Conservation (phyloP, 345 rosid species). For the Salix caprea region DNA sequence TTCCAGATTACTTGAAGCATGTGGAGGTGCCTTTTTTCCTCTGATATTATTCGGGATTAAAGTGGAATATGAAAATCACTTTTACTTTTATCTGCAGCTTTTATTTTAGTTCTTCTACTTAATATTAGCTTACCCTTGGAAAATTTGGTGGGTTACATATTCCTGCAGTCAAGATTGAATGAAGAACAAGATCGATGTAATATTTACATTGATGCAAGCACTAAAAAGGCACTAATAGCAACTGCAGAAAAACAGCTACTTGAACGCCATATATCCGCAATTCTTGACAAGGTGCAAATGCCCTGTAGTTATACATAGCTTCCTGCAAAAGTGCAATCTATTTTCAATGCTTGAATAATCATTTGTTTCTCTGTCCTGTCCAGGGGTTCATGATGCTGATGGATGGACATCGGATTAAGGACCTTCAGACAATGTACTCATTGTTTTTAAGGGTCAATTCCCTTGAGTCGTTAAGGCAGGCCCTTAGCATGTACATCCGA, state of each 20-base stretch:
- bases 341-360: background rate
- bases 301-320: background rate
- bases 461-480: constrained; percentile 81
- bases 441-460: constrained; percentile 78
- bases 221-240: constrained; percentile 80
- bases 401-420: constrained; percentile 92
- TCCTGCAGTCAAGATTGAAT: constrained; percentile 75
- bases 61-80: background rate
- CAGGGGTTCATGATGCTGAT: constrained; percentile 86
- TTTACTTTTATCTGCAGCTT: background rate
- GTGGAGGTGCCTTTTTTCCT: constrained; percentile 63
- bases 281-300: constrained; percentile 81
- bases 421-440: constrained; percentile 76
- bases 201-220: constrained; percentile 76
- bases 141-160: constrained; percentile 5
- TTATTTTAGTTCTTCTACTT: background rate
- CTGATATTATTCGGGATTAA: background rate
- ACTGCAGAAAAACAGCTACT: constrained; percentile 86
- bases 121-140: background rate
- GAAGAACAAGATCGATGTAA: constrained; percentile 97
- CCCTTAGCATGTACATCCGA: constrained; percentile 71
- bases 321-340: background rate
- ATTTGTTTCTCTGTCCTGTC: constrained; percentile 15
- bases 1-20: constrained; percentile 94
- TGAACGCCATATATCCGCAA: constrained; percentile 73